These are phyloP conservation scores for Endocalyx cinctus DNA, from an alignment of 2,329 filamentous ascomycete species.

Conservation along the genomic window DNA sequence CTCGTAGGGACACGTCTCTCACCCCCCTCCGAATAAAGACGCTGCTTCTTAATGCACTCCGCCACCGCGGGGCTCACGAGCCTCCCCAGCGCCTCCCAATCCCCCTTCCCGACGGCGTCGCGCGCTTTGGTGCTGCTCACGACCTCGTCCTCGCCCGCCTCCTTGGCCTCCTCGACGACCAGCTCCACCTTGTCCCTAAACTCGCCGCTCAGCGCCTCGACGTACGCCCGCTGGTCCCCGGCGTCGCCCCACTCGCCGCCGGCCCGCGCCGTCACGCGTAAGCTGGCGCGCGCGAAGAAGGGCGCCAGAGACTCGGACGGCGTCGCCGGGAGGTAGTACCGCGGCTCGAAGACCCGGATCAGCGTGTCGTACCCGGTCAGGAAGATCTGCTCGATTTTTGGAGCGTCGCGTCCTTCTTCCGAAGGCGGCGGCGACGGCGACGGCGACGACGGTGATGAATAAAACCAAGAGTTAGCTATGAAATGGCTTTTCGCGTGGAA, in stretches of 20 bases:
- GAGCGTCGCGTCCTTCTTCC: neutral
- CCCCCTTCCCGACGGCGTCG: conserved; percentile 43
- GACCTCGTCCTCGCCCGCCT: conserved; percentile 33
- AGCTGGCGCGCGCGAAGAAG: conserved; percentile 57
- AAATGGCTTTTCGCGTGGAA: conserved; percentile 67
- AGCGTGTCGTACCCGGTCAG: conserved; percentile 74
- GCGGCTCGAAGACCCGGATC: conserved; percentile 65
- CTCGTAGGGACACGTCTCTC: neutral
- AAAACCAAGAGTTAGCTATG: conserved; percentile 45
- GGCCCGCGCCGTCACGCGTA: conserved; percentile 61
- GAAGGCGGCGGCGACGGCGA: conserved; percentile 3
- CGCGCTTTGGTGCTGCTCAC: conserved; percentile 62
- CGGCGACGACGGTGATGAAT: conserved; percentile 18
- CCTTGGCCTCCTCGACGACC: conserved; percentile 27
- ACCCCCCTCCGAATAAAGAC: conserved; percentile 43
- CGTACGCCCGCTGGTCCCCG: conserved; percentile 49
- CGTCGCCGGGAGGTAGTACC: conserved; percentile 57
- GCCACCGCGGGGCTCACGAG: conserved; percentile 55
- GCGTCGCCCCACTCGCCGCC: conserved; percentile 56
- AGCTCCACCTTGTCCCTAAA: conserved; percentile 61
- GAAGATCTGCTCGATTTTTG: conserved; percentile 53
- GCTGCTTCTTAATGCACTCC: conserved; percentile 52
- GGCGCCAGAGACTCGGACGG: conserved; percentile 54
- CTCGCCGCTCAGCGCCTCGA: conserved; percentile 53
- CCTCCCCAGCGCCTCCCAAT: conserved; percentile 41